Conservation (phyloP, 129 eudicot genomes). For the Erigeron canadensis region DNA sequence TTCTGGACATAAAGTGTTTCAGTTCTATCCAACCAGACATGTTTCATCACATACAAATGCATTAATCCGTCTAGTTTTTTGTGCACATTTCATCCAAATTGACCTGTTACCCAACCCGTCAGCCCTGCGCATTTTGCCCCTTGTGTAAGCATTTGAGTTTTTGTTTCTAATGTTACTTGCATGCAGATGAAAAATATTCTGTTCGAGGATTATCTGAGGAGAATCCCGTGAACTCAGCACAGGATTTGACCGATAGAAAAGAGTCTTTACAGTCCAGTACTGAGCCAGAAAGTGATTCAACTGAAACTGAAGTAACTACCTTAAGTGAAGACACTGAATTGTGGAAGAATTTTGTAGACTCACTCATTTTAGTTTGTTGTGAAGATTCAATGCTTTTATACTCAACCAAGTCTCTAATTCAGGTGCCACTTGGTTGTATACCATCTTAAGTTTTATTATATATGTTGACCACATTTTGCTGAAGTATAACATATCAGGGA, state of each 20-base stretch:
- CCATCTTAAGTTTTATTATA: slow-evolving; percentile 5
- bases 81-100: not conserved
- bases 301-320: slow-evolving; percentile 30
- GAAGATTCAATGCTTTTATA: slow-evolving; percentile 55
- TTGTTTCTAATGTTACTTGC: slow-evolving; percentile 35
- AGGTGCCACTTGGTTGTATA: slow-evolving; percentile 48
- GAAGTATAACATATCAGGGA: slow-evolving; percentile 45
- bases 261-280: slow-evolving; percentile 27
- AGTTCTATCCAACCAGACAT: not conserved
- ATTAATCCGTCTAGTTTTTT: not conserved
- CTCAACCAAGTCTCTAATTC: slow-evolving; percentile 58
- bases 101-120: not conserved
- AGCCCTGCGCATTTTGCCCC: not conserved
- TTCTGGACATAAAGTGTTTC: not conserved
- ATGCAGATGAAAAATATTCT: slow-evolving; percentile 54
- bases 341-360: slow-evolving; percentile 44
- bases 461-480: slow-evolving; percentile 19
- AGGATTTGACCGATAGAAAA: slow-evolving; percentile 39
- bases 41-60: not conserved
- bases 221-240: slow-evolving; percentile 35
- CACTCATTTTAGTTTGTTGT: slow-evolving; percentile 73
- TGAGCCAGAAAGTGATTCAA: slow-evolving; percentile 35
- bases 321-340: slow-evolving; percentile 33
- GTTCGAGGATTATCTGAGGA: slow-evolving; percentile 47
- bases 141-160: not conserved